Evolutionary conservation across 2,329 filamentous ascomycete genomes (phyloP), one percentile per base, ranked within the genome.

Genomic region (Cladosporium halotolerans): DNA sequence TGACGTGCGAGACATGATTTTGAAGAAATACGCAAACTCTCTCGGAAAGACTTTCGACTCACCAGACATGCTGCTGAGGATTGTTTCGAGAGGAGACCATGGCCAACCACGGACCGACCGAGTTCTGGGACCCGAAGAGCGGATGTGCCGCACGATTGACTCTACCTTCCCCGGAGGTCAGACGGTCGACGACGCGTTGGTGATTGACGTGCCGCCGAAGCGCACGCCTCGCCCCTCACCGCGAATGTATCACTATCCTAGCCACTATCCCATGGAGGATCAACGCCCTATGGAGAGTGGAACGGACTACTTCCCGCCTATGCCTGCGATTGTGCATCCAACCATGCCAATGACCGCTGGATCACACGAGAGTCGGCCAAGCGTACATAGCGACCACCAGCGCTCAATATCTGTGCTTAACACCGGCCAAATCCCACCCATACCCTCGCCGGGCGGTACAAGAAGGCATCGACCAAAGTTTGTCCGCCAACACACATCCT

Each of bases 21-120:
- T 97, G 62, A 84, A 83, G 65, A 97, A 97, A 75, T 99, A 97
- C 70, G 83, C 84, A 62, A 97, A 99, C 72, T 95, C 90, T 11
- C 78, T 99, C 23, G 92, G 92, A 47, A 84, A 84, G 62, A 87
- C 81, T 49, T 96, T 91, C 70, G 93, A 99, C 72, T 80, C 93
- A 9, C 93, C 93, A 10, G 93, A 99, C 69, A 80, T 99, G 54
- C 84, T 81, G 9, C 77, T 97, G 58, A 84, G 87, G 58, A 87
- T 97, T 61, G 69, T 79, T 13, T 82, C 87, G n/a, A 80, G 89
- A 53, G 66, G 72, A 39, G 66, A 65, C 14, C 61, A 58, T 34
- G 60, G 58, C 6, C 58, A 55, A 8, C 58, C 54, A n/a, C 62
- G 62, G 9, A 54, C 53, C 11, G 89, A 91, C 65, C 83, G 90